Evolutionary conservation across 2,329 filamentous ascomycete species (phyloP), one percentile per base, ranked within the genome.

Genomic region (Neopestalotiopsis clavispora): DNA sequence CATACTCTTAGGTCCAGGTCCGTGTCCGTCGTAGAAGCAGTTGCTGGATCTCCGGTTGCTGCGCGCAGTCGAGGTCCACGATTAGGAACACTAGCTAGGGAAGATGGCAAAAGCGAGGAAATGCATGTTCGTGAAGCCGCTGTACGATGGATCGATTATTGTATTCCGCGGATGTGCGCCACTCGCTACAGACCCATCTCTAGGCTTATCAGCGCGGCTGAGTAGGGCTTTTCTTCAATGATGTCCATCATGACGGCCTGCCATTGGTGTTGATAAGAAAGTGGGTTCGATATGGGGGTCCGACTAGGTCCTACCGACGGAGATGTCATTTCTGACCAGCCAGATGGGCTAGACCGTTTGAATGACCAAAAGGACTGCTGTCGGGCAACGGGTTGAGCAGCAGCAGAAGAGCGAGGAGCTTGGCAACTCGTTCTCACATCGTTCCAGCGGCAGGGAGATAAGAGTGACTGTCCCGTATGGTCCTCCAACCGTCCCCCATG

Each of bases 141-240:
- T 59, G 32, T 20, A 62, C 14, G 13, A 20, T 30, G 32, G 59
- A 40, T 17, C 28, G 14, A 17, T 40, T 52, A 49, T 42, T 64
- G 61, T 64, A 72, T 42, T 69, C 73, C 73, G 73, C 73, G 72
- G 73, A 73, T 70, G 68, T 73, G 67, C 49, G 49, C 45, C 65
- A 59, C 28, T 68, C 67, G 28, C 45, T n/a, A 42, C 14, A 20
- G n/a, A 17, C 30, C 40, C 52, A 32, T 17, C 28, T 20, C 28
- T 34, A 57, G 45, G 23, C 63, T 66, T 66, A 66, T 66, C 63
- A 34, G 30, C 32, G 12, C 32, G 20, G 12, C 9, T 56, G 45
- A 2, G 30, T 34, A 23, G 49, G 42, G 42, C 34, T 66, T 66
- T 56, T 58, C 63, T 66, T 56, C 28, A 49, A 49, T 45, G 32